Evolutionary conservation across 768 basidiomycete genomes (phyloP), one percentile per base, ranked within the genome.

Genomic region (Glaciozyma antarctica): DNA sequence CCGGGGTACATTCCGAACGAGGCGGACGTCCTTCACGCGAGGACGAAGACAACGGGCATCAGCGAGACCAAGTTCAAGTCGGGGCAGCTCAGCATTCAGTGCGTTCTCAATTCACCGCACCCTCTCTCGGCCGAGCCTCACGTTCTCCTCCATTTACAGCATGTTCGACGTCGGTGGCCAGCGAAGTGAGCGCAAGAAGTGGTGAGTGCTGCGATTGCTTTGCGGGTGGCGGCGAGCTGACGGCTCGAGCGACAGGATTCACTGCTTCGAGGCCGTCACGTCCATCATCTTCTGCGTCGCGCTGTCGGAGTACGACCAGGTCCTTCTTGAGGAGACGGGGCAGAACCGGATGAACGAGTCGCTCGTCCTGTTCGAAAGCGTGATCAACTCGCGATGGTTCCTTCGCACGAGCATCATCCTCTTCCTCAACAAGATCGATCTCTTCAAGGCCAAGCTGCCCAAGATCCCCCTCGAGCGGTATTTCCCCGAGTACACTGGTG

Each of bases 21-120:
- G 73, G 85, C 82, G 10, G 93, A 97, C 74, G 87, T 94, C 3
- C 79, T 97, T 32, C 81, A 90, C 30, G 89, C 90, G n/a, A 83
- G 90, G 69, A 84, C 85, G 64, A 93, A 93, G 80, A 90, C 86
- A 62, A 86, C 88, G 4, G 91, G 91, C 22, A 93, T 97, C 72
- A 86, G 85, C 8, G 92, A 97, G 78, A 95, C 92, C 78, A 86
- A 73, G 68, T 81, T 81, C 75, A 77, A 77, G 64, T 78, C 78
- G 75, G 80, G 79, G 28, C 77, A 78, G 65, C 70, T 81, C 64
- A 78, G 77, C 60, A 81, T 81, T 51, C 79, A 81, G 76, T 77
- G 58, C 58, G 76, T 75, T 12, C 15, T 41, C n/a, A 1, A 17
- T 41, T 15, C 21, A 1, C 19, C 9, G 7, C 26, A 10, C 28